Evolutionary conservation across 768 basidiomycete species (phyloP), one percentile per base, ranked within the genome.

Genomic region (Rhizopogon vulgaris): DNA sequence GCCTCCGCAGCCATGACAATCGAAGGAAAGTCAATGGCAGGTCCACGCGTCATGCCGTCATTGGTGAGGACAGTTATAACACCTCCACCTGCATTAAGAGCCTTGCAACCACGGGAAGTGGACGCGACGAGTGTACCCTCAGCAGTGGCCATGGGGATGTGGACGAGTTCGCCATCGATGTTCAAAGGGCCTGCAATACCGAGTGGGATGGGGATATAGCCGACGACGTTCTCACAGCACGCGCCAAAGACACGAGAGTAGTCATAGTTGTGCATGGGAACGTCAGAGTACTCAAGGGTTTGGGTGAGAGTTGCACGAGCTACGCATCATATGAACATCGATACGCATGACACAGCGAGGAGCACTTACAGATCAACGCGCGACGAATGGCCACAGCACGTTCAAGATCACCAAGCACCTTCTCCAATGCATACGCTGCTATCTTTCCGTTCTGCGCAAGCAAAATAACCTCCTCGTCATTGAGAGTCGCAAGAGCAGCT

Each of bases 141-240:
- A n/a, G 96, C 94, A 4, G 96, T 99, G 39, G 96, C 96, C 96
- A 99, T 98, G 7, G 96, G 96, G 60, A 99, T 94, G 38, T 85
- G 95, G 60, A 84, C 83, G 42, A 84, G 71, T 38, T 78, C 72
- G 28, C 90, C 93, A 61, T 99, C 95, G 63, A 99, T 79, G 40
- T 81, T 89, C 34, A 99, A 82, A 3, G 96, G 96, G 2, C 96
- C 96, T 14, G 96, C 96, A 54, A 98, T 87, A 59, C 96, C 96
- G 48, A 98, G 84, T 0, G 96, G 96, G 36, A 99, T 70, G 38
- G 95, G 96, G 67, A 97, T 92, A 68, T 90, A 99, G 30, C 96
- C 96, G 43, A 98, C 82, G 47, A 99, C 96, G 68, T 99, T 98
- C 72, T 99, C 96, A 71, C 96, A 99, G 72, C 95, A 99, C 9